Evolutionary conservation across 2,329 filamentous ascomycete species (phyloP).

Genomic region (Alternaria sp.): DNA sequence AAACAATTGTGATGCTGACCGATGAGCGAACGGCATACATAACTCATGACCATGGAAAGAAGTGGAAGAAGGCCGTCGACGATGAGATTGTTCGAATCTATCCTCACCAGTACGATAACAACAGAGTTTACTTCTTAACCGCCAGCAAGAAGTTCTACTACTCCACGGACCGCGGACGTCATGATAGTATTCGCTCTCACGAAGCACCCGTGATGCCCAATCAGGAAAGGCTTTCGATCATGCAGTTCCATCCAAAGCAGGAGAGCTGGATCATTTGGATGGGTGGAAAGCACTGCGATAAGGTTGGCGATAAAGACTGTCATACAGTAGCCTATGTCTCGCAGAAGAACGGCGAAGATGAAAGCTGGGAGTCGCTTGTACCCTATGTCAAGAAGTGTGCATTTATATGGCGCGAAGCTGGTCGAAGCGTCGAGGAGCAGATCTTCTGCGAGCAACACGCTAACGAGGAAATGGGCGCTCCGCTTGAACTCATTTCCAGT

Average conservation of each 20-base stretch:
- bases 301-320: slow-evolving; percentile 64
- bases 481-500: slow-evolving; percentile 76
- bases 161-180: slow-evolving; percentile 75
- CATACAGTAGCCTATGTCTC: slow-evolving; percentile 78
- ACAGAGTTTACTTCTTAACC: slow-evolving; percentile 87
- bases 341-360: slow-evolving; percentile 74
- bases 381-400: slow-evolving; percentile 82
- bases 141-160: slow-evolving; percentile 74
- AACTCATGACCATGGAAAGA: slow-evolving; percentile 87
- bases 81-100: slow-evolving; percentile 75
- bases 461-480: slow-evolving; percentile 69
- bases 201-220: slow-evolving; percentile 71
- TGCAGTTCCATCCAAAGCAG: slow-evolving; percentile 83
- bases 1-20: slow-evolving; percentile 73
- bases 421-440: slow-evolving; percentile 65
- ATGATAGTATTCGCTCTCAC: slow-evolving; percentile 74
- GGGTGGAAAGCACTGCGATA: slow-evolving; percentile 73
- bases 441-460: slow-evolving; percentile 70
- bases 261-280: slow-evolving; percentile 90
- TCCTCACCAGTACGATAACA: slow-evolving; percentile 81
- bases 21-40: slow-evolving; percentile 71
- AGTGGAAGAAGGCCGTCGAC: slow-evolving; percentile 77
- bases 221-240: slow-evolving; percentile 60
- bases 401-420: slow-evolving; percentile 75
- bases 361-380: slow-evolving; percentile 74